Percentiles rank a stretch among this genome's conserved stretches.
phyloP scores from a whole-genome alignment of 495 filamentous ascomycete species.

The Viridothelium virens region DNA sequence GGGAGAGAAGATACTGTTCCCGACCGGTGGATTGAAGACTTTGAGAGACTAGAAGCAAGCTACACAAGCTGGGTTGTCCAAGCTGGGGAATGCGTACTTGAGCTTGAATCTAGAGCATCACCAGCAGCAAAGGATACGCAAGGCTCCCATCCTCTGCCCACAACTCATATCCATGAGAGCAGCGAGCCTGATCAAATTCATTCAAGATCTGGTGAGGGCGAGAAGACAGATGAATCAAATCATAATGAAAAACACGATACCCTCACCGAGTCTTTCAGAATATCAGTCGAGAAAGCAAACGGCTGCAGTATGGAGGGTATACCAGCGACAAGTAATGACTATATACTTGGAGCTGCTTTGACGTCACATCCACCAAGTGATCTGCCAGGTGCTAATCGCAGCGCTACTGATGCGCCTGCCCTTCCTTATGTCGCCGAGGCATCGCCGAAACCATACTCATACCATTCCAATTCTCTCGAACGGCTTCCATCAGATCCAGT shows the following conservation, averaged over 20 bases:
- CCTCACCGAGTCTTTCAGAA: conserved; percentile 2
- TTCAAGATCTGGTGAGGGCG: background rate
- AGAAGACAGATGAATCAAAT: background rate
- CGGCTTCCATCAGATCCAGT: background rate
- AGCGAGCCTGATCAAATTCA: too few species aligned
- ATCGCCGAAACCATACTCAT: background rate
- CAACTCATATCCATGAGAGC: background rate
- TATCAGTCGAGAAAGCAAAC: conserved; percentile 5
- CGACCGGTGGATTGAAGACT: conserved; percentile 74
- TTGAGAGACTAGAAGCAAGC: conserved; percentile 73
- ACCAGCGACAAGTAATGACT: background rate
- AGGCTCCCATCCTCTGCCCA: conserved; percentile 5
- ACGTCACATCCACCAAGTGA: background rate
- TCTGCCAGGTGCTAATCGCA: background rate
- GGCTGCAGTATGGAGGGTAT: background rate
- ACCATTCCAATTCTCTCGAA: background rate
- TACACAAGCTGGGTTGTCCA: conserved; percentile 65
- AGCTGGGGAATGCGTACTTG: conserved; percentile 32
- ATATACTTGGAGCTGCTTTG: background rate
- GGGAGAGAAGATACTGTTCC: conserved; percentile 75
- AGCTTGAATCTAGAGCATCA: conserved; percentile 27
- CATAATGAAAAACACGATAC: conserved; percentile 12
- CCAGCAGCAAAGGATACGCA: conserved; percentile 7
- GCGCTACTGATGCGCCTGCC: background rate
- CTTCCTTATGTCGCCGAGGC: background rate